Base-by-base conservation (phyloP, 2,329 filamentous ascomycete species). In the Arthrobotrys entomopaga region DNA sequence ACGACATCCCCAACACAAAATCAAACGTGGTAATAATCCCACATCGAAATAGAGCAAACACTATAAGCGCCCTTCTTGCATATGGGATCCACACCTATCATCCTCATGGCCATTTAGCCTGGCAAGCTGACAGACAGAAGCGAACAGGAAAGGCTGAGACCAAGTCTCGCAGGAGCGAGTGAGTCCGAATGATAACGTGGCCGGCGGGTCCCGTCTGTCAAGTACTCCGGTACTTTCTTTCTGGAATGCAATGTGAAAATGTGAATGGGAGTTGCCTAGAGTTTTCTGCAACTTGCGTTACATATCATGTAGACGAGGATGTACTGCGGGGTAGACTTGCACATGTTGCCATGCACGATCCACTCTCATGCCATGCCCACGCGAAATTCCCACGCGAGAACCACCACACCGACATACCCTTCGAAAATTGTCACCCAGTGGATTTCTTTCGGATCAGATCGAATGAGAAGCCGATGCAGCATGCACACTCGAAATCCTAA, bases 101-200 rank as follows among this genome's bases (percentile, higher is more conserved):
- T 20, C 52, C 52, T 73, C 69, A 61, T 73, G 69, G 69, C 61
- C 69, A 72, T 73, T 61, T 73, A 73, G 69, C 69, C 69, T 73
- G 15, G 42, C 42, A 34, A 54, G 64, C 64, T 34, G 29, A 34
- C 29, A 61, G 65, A 65, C 57, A 65, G 69, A 65, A 73, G 69
- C 69, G 69, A 73, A 61, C 29, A 48, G 29, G 42, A 59, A 52
- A 16, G 59, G 61, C 69, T 66, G 67, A 59, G 52, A 46, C 69
- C 29, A 43, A 42, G 29, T 53, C 60, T 54, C 20, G 67, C 48
- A 61, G 69, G 63, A 73, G 24, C 34, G 60, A 54, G 43, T 61
- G 65, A 59, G 54, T 48, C 64, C 64, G 64, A 67, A 65, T 19
- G 56, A 54, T 46, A 54, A 56, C 24, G 5, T 56, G 24, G 42